A percentile compares a stretch with the other conserved stretches of the same genome.
These are phyloP conservation scores for Kodamaea laetipori DNA, from an alignment of 805 yeast genomes.

Conservation along the genomic window DNA sequence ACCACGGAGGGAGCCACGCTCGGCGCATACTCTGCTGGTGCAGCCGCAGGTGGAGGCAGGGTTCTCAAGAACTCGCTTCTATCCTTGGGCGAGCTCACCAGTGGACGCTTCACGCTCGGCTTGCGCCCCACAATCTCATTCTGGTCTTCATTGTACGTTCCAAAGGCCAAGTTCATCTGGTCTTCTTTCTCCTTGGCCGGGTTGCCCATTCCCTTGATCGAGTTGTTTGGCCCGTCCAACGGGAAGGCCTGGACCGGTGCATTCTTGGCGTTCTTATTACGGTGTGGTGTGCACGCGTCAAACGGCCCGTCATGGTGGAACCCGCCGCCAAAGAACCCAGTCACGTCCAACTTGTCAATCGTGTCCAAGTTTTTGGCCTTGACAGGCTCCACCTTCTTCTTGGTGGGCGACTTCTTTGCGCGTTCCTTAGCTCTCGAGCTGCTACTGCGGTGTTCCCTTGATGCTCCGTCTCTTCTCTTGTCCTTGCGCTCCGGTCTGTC, in stretches of 20 bases:
- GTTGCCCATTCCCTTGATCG: conserved; percentile 67
- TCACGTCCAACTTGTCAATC: conserved; percentile 93
- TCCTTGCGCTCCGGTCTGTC: conserved; percentile 19
- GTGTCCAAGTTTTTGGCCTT: conserved; percentile 82
- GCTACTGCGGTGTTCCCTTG: conserved; percentile 16
- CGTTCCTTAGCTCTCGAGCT: conserved; percentile 15
- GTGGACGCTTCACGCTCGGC: conserved; percentile 14
- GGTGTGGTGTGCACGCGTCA: conserved; percentile 96
- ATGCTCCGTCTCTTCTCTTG: conserved; percentile 10
- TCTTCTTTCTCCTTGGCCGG: conserved; percentile 47
- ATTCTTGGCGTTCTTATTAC: conserved; percentile 71
- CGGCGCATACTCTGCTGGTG: conserved; percentile 14
- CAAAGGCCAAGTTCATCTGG: conserved; percentile 76
- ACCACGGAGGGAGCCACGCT: conserved; percentile 47
- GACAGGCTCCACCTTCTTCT: conserved; percentile 46
- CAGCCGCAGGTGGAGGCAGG: conserved; percentile 22
- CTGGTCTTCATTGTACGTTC: conserved; percentile 56
- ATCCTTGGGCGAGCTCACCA: conserved; percentile 5
- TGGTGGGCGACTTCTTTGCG: conserved; percentile 37
- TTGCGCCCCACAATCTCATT: conserved; percentile 40
- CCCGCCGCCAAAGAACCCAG: conserved; percentile 89
- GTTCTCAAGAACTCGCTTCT: neutral
- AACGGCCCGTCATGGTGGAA: conserved; percentile 99
- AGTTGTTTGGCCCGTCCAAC: conserved; percentile 88
- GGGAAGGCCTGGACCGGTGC: conserved; percentile 98